Evolutionary conservation across 164 flowering plant genomes (phyloP), one percentile per base, ranked within the genome.

Genomic region (Vitis rotundifolia): DNA sequence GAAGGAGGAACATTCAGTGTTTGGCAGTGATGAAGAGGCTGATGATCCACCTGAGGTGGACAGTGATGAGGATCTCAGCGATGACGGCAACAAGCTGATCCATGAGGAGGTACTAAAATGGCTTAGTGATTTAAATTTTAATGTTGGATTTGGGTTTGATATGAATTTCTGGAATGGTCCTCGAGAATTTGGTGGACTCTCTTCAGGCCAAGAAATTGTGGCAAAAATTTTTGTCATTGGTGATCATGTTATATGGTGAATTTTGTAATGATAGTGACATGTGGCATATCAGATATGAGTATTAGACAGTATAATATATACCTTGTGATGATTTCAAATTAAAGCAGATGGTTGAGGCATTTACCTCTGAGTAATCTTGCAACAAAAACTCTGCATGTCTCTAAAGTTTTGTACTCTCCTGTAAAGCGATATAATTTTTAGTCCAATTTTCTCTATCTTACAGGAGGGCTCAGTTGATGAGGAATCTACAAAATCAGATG

Each of bases 401-500:
- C 22, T 22, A 22, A 22, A 22, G 26, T 22, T 22, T 22, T 22
- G 26, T 1, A 22, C 26, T 22, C 26, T 22, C 26, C 26, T 22
- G 26, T 22, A 22, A 1, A 22, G 26, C 2, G 26, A 22, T 22
- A 22, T 22, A 22, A 22, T 22, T 22, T 22, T 22, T 22, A 22
- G 2, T 22, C 26, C 26, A 22, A 22, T 22, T 58, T 28, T 22
- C 66, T 11, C 48, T 3, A 2, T 14, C 66, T 18, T 19, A 63
- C 83, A 94, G 98, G 88, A 91, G 53, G 99, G 99, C 11, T 95
- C 99, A 10, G 97, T 95, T 57, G 99, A 95, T 59, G 99, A 95
- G 72, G 93, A 81, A 74, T 93, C 93, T 0, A 89, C 92, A 3
- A 91, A 89, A 77, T 90, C 99, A 0, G 97, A 95, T 73, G 99